Base-by-base conservation (phyloP, 768 basidiomycete species). In the Mycena polygramma region DNA sequence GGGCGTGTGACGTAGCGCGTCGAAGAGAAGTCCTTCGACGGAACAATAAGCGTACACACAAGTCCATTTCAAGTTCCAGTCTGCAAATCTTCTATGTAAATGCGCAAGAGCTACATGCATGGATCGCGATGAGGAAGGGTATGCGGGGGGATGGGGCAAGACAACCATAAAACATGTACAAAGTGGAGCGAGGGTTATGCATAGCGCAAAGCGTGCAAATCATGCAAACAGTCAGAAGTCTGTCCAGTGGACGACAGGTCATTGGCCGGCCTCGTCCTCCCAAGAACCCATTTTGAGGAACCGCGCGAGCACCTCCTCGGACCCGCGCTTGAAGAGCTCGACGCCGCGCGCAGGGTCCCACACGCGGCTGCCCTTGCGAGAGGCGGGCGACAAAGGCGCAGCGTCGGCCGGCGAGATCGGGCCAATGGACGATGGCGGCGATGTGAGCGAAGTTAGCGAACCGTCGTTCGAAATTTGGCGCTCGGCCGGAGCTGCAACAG, bases 261-360 rank as follows among this genome's bases (percentile, higher is more conserved):
- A 71, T 45, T 66, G 64, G 54, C 30, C 58, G 36, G 24, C 55
- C 57, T 89, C 89, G 35, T 89, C 87, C 68, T 91, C 91, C 86
- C 88, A 91, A 57, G 91, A 88, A 24, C 91, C 90, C 87, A 92
- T 91, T 76, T 89, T 92, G 82, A 96, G 82, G 80, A 97, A 96
- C 57, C 93, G 85, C 13, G 92, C 89, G 36, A 97, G 84, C 30
- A 96, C 94, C 75, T 96, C 93, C 78, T 97, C 95, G 2, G 94
- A 95, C 17, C 92, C 92, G 60, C 89, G 89, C 79, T 95, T 96
- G 82, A 96, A 95, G 48, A 93, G 75, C 68, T 97, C 95, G 4
- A 96, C 90, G 52, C 91, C 92, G 24, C 95, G 90, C 13, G 91
- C 90, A 20, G 95, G 95, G 77, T 96, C 95, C 90, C 93, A 97